These are phyloP conservation scores for Pyrrhoderma lamaoense DNA, from an alignment of 1,284 basidiomycete genomes.

Conservation along the genomic window DNA sequence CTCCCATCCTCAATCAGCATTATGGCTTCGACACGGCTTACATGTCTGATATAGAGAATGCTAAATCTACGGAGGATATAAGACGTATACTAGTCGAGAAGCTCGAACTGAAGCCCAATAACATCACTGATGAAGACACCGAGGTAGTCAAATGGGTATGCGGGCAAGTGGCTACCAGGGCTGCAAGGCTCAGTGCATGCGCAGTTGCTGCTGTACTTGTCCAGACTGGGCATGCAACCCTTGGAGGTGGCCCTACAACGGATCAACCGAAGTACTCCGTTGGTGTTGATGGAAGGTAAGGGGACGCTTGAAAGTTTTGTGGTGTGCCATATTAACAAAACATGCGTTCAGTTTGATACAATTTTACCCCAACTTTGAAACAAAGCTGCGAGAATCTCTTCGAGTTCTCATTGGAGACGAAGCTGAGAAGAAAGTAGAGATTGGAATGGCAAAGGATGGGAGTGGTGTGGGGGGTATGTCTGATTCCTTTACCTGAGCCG, in stretches of 20 bases:
- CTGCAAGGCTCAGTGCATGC: conserved; percentile 77
- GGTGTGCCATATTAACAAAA: conserved; percentile 9
- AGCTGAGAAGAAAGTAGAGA: conserved; percentile 71
- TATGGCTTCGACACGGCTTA: conserved; percentile 93
- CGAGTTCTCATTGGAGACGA: conserved; percentile 71
- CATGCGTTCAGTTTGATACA: conserved; percentile 70
- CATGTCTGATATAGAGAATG: conserved; percentile 81
- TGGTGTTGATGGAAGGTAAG: conserved; percentile 74
- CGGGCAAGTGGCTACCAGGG: conserved; percentile 73
- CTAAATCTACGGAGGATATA: conserved; percentile 36
- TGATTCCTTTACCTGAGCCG: background rate
- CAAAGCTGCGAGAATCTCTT: conserved; percentile 67
- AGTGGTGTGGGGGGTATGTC: conserved; percentile 89
- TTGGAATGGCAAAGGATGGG: conserved; percentile 94
- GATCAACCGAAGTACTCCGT: conserved; percentile 56
- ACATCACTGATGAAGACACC: conserved; percentile 61
- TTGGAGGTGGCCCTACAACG: conserved; percentile 31
- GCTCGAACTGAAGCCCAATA: conserved; percentile 45
- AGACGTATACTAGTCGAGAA: conserved; percentile 51
- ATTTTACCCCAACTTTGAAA: conserved; percentile 83
- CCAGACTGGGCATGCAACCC: conserved; percentile 65
- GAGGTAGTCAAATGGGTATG: conserved; percentile 80
- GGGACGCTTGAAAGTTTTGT: background rate
- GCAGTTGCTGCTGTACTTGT: conserved; percentile 83
- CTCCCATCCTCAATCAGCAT: conserved; percentile 71